Evolutionary conservation across 1,139 yeast genomes (phyloP).

Genomic region (Eremothecium coryli): DNA sequence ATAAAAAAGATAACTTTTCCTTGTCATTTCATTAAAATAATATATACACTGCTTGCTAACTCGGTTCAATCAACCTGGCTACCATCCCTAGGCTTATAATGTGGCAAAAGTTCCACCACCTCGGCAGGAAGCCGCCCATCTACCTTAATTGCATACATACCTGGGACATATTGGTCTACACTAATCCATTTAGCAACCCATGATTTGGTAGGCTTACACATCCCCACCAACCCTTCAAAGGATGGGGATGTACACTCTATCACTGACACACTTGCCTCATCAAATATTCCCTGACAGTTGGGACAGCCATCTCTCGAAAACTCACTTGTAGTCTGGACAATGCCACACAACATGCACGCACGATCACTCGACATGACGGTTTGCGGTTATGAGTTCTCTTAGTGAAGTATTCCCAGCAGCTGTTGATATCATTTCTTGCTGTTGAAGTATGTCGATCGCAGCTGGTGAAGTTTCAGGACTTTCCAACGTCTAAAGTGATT

Average conservation of each 20-base stretch:
- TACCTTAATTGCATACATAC: conserved; percentile 87
- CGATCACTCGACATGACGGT: conserved; percentile 42
- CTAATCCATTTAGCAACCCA: conserved; percentile 99
- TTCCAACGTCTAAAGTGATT: no score
- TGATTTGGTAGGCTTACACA: conserved; percentile 74
- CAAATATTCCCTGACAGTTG: conserved; percentile 84
- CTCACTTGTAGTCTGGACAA: conserved; percentile 52
- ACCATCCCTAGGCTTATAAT: conserved; percentile 94
- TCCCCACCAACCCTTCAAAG: conserved; percentile 90
- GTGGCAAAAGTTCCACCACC: conserved; percentile 60
- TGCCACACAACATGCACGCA: conserved; percentile 96
- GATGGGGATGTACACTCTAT: conserved; percentile 95
- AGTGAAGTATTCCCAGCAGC: no score
- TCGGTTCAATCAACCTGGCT: conserved; percentile 71
- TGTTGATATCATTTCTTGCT: no score
- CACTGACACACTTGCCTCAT: conserved; percentile 73
- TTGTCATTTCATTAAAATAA: no score
- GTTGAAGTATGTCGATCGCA: no score
- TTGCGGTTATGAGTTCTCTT: no score
- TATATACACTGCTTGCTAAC: no score
- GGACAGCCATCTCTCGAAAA: conserved; percentile 89
- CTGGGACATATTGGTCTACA: conserved; percentile 81
- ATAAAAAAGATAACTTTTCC: no score
- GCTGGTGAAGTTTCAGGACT: neutral
- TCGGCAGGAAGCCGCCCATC: conserved; percentile 89